phyloP scores from a whole-genome alignment of 2,329 filamentous ascomycete genomes.

The Chrysoporthe austroafricana region DNA sequence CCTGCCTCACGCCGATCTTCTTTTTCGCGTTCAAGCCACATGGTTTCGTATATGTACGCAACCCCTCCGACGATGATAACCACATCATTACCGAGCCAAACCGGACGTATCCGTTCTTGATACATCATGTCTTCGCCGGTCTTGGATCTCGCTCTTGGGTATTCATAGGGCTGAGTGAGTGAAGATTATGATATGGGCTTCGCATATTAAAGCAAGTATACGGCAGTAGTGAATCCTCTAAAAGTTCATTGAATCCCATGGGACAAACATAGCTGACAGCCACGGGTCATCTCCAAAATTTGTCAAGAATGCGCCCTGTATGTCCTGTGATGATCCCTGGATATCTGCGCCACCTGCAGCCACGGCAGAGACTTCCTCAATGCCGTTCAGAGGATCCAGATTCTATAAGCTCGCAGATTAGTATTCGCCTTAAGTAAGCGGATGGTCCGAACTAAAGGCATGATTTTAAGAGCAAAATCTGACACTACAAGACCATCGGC shows the following conservation, averaged over 20 bases:
- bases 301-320: slow-evolving; percentile 18
- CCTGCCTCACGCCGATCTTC: not conserved
- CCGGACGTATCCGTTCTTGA: not conserved
- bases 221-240: not conserved
- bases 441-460: not conserved
- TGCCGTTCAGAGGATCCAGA: slow-evolving; percentile 8
- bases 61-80: too few species aligned
- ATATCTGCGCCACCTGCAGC: slow-evolving; percentile 11
- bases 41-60: too few species aligned
- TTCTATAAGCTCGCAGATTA: not conserved
- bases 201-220: not conserved
- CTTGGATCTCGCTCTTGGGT: not conserved
- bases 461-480: not conserved
- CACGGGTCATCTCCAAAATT: slow-evolving; percentile 26
- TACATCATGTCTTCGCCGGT: not conserved
- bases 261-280: slow-evolving; percentile 28
- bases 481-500: not conserved
- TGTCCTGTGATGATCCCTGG: slow-evolving; percentile 10
- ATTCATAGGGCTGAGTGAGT: not conserved
- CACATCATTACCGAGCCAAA: not conserved
- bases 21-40: not conserved
- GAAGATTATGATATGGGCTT: not conserved
- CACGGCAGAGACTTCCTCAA: not conserved
- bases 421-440: not conserved
- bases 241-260: slow-evolving; percentile 28